These are phyloP conservation scores for Alternaria sp. DNA, from an alignment of 2,329 filamentous ascomycete species.

Conservation along the genomic window DNA sequence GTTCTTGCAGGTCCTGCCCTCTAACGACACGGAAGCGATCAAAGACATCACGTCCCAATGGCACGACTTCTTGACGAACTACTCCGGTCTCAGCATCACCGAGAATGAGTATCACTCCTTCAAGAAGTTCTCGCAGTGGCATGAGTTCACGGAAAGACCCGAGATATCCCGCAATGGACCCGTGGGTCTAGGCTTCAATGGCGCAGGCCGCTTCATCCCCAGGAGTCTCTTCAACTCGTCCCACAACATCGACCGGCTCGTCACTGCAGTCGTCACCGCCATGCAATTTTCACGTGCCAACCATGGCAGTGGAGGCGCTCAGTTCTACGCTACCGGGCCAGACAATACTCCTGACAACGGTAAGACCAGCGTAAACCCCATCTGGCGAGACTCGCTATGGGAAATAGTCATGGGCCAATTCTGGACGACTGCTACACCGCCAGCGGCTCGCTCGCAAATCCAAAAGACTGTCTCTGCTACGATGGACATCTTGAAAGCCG, in stretches of 20 bases:
- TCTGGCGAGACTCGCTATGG: constrained; percentile 44
- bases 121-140: constrained; percentile 40
- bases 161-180: constrained; percentile 42
- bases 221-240: constrained; percentile 32
- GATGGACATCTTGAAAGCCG: constrained; percentile 40
- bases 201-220: constrained; percentile 44
- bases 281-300: constrained; percentile 42
- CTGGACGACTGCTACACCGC: constrained; percentile 33
- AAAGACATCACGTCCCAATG: constrained; percentile 37
- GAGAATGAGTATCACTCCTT: constrained; percentile 43
- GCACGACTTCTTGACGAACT: constrained; percentile 37
- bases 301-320: constrained; percentile 35
- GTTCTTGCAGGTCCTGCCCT: constrained; percentile 41
- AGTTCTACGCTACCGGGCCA: constrained; percentile 46
- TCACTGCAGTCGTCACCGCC: constrained; percentile 38
- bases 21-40: constrained; percentile 30
- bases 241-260: constrained; percentile 29
- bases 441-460: constrained; percentile 25
- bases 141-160: constrained; percentile 37
- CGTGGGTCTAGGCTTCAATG: constrained; percentile 43
- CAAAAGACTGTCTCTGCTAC: constrained; percentile 40
- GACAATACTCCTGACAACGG: constrained; percentile 39
- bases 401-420: constrained; percentile 42
- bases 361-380: constrained; percentile 41
- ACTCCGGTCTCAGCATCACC: constrained; percentile 41